Base-by-base conservation (phyloP, 345 rosid genomes). In the Boechera stricta region DNA sequence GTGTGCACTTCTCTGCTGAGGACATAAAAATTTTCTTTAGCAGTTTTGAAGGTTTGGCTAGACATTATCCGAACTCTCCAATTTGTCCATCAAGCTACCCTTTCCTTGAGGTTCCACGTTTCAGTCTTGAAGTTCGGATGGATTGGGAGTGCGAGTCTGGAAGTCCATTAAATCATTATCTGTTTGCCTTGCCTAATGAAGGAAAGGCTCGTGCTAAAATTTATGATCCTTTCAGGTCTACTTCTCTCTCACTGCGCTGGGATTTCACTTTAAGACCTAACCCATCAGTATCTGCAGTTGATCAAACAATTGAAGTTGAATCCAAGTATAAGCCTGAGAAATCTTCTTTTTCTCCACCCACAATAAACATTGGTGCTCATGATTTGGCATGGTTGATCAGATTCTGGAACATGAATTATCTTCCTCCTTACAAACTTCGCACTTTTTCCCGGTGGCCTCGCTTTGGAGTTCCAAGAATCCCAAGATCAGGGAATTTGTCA, bases 81-180 rank as follows among this genome's bases (percentile, higher is more conserved):
- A 33, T 82, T 61, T 83, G 83, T 68, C 75, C 73, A 49, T 74
- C 87, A 78, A 83, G 82, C 72, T 77, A 70, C 76, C 79, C 98
- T 33, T 89, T 95, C 77, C 79, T 95, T 69, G 92, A 84, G 63
- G 88, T 90, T 41, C 93, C 99, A 42, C 66, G 82, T 72, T 95
- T 92, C 84, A 80, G 84, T 74, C 84, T 95, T 64, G 97, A 92
- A 86, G 94, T 95, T 67, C 79, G 81, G 58, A 90, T 95, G 96
- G 94, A 89, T 18, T 92, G 99, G 99, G 98, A 82, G 32, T 95
- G 98, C 48, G 93, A 87, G 36, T 95, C 99, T 77, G 90, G 91
- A 28, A 80, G 79, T 77, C 97, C 99, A 26, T 47, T 86, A 63
- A 89, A 95, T 77, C 99, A 95, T 87, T 95, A 89, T 78, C 81